Evolutionary conservation across 805 yeast species (phyloP).

Genomic region (Hanseniaspora meyeri): DNA sequence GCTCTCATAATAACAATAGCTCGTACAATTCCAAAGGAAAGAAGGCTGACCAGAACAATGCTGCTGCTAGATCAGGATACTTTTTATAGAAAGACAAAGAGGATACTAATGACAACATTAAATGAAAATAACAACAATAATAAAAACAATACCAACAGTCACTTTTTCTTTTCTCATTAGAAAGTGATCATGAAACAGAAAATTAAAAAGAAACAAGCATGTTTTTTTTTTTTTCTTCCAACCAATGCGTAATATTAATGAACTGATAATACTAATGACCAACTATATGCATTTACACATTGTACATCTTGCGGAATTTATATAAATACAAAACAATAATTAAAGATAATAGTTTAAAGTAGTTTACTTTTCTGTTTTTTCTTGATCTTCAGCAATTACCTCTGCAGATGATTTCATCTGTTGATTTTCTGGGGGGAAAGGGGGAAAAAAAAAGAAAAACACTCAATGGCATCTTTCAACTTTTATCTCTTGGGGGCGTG

Average conservation of each 20-base stretch:
- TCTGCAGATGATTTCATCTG: no score
- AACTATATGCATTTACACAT: background rate
- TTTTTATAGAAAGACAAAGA: background rate
- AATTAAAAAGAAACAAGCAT: background rate
- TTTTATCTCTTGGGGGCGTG: background rate
- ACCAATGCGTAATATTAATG: background rate
- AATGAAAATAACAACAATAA: background rate
- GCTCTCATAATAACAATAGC: background rate
- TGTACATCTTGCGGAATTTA: background rate
- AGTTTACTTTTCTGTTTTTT: no score
- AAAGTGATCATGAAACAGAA: background rate
- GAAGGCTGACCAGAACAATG: background rate
- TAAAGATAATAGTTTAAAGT: background rate
- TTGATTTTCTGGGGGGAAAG: background rate
- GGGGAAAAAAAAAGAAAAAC: background rate
- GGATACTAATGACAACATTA: no score
- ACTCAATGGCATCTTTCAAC: no score
- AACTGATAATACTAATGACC: background rate
- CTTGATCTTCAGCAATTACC: no score
- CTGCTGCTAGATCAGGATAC: constrained; percentile 10
- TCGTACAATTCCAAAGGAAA: constrained; percentile 4
- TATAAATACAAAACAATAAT: background rate
- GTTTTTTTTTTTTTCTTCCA: no score
- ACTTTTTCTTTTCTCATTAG: background rate
- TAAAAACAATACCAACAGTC: background rate